phyloP scores from a whole-genome alignment of 257 asterid genomes.

The Osmanthus fragrans region DNA sequence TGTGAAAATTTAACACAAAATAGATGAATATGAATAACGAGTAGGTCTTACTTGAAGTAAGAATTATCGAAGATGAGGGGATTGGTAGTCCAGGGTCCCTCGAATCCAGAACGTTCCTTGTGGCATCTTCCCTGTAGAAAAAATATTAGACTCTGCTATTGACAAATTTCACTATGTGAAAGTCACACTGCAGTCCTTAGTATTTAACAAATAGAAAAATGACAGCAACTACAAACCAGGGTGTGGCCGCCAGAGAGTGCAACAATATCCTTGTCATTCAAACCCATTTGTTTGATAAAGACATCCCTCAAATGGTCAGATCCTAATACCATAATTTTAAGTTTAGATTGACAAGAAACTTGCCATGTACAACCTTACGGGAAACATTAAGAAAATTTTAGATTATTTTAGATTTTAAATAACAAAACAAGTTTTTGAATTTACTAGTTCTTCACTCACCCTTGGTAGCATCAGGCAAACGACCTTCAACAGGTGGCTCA shows the following conservation, averaged over 20 bases:
- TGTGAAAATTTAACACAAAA: not conserved
- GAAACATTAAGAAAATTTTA: not conserved
- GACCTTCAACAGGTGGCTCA: slow-evolving; percentile 81
- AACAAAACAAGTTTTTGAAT: not conserved
- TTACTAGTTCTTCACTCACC: slow-evolving; percentile 43
- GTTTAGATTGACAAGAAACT: not conserved
- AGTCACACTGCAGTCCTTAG: not conserved
- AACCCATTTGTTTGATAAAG: slow-evolving; percentile 83
- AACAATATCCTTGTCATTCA: slow-evolving; percentile 73
- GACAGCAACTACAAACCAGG: slow-evolving; percentile 45
- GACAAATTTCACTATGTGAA: not conserved
- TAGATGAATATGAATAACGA: not conserved
- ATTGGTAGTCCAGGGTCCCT: slow-evolving; percentile 83
- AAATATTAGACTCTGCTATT: not conserved
- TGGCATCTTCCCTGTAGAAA: slow-evolving; percentile 77
- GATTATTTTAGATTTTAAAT: not conserved
- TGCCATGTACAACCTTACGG: not conserved
- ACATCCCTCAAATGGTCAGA: slow-evolving; percentile 84
- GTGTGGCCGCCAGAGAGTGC: slow-evolving; percentile 92
- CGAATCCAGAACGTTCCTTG: slow-evolving; percentile 89
- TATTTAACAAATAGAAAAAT: not conserved
- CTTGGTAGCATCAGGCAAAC: slow-evolving; percentile 80
- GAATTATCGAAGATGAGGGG: slow-evolving; percentile 82
- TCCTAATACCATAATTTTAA: slow-evolving; percentile 41
- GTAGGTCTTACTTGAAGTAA: slow-evolving; percentile 57